Evolutionary conservation across 2,329 filamentous ascomycete genomes (phyloP).

Genomic region (Cercospora brassicicola): DNA sequence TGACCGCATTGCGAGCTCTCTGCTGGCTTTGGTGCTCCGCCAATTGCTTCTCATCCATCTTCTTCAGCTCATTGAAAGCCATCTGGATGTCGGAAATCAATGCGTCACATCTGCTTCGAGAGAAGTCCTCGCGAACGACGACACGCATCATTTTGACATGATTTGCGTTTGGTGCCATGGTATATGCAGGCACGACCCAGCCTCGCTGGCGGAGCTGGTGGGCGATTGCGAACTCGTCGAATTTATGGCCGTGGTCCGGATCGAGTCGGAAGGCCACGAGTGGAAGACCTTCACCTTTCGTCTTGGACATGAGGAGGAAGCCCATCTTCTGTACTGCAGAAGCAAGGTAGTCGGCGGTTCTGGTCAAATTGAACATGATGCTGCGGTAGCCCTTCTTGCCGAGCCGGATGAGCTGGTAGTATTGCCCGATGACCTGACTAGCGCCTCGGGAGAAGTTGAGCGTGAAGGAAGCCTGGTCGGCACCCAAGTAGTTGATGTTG

Average conservation of each 20-base stretch:
- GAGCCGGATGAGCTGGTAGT: slow-evolving; percentile 94
- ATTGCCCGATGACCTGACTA: slow-evolving; percentile 91
- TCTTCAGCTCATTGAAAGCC: slow-evolving; percentile 67
- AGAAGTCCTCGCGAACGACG: slow-evolving; percentile 91
- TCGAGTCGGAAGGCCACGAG: slow-evolving; percentile 85
- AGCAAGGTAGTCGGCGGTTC: slow-evolving; percentile 83
- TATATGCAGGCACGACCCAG: slow-evolving; percentile 95
- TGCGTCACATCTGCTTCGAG: slow-evolving; percentile 74
- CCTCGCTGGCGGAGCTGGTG: slow-evolving; percentile 82
- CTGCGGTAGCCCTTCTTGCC: slow-evolving; percentile 87
- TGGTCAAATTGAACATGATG: slow-evolving; percentile 93
- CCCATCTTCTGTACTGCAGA: slow-evolving; percentile 70
- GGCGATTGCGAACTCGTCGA: slow-evolving; percentile 61
- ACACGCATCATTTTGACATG: slow-evolving; percentile 87
- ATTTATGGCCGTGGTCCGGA: slow-evolving; percentile 54
- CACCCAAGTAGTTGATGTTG: slow-evolving; percentile 98
- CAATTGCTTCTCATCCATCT: slow-evolving; percentile 72
- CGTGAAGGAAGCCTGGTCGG: slow-evolving; percentile 92
- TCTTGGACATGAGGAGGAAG: slow-evolving; percentile 86
- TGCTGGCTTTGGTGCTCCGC: slow-evolving; percentile 62
- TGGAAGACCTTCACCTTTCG: slow-evolving; percentile 73
- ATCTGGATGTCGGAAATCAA: slow-evolving; percentile 77
- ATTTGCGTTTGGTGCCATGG: slow-evolving; percentile 86
- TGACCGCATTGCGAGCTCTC: slow-evolving; percentile 26
- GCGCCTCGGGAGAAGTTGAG: slow-evolving; percentile 97